Evolutionary conservation across 202 grass and related monocot genomes (phyloP).

Genomic region (Panicum hallii): DNA sequence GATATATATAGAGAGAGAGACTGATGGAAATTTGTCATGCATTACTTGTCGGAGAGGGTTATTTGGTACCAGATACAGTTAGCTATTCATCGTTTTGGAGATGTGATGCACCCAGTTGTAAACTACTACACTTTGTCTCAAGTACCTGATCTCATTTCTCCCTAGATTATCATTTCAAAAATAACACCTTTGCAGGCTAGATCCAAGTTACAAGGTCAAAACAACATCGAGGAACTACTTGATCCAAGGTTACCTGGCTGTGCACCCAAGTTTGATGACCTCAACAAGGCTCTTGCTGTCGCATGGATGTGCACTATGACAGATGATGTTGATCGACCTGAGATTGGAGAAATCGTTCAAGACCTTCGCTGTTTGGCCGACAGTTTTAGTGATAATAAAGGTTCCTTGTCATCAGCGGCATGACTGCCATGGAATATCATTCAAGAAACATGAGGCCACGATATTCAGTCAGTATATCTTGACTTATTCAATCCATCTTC

Average conservation of each 20-base stretch:
- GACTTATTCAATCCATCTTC: not conserved
- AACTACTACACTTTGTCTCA: not conserved
- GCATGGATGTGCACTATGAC: conserved; percentile 54
- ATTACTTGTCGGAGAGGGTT: not conserved
- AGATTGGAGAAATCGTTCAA: conserved; percentile 49
- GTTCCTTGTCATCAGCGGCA: not conserved
- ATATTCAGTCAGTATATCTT: not conserved
- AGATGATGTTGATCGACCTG: conserved; percentile 46
- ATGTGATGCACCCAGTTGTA: not conserved
- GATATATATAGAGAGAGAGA: too few relatives aligned
- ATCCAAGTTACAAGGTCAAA: conserved; percentile 45
- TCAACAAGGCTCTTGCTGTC: conserved; percentile 48
- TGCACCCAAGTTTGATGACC: conserved; percentile 37
- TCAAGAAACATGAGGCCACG: not conserved
- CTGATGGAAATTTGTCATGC: not conserved
- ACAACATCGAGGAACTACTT: conserved; percentile 49
- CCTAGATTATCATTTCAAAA: conserved; percentile 10
- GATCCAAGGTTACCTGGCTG: conserved; percentile 52
- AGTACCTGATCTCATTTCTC: not conserved
- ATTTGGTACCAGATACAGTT: conserved; percentile 2
- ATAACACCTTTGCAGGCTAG: conserved; percentile 44
- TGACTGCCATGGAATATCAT: not conserved
- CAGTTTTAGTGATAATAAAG: not conserved
- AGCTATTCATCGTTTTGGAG: not conserved
- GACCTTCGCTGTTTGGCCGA: conserved; percentile 3